Evolutionary conservation across 2,329 filamentous ascomycete genomes (phyloP).

Genomic region (Periconia macrospinosa): DNA sequence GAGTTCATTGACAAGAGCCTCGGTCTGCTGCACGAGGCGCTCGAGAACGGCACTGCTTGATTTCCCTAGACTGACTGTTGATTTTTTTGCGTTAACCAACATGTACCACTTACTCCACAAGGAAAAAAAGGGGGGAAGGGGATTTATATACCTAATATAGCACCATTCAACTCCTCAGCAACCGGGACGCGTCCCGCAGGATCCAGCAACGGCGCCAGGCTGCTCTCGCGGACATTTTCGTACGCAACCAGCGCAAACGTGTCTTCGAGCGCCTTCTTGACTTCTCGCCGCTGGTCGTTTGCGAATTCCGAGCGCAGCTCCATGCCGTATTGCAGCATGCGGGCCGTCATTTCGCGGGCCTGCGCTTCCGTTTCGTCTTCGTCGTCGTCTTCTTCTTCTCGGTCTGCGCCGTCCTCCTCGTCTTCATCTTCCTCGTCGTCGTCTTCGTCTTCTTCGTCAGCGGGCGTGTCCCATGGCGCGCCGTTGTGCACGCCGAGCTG

Average conservation of each 20-base stretch:
- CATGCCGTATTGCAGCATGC: conserved; percentile 79
- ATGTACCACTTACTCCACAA: no score
- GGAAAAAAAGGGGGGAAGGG: neutral
- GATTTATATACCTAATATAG: conserved; percentile 76
- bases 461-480: conserved; percentile 29
- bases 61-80: conserved; percentile 86
- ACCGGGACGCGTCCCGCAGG: conserved; percentile 73
- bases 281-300: conserved; percentile 68
- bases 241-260: conserved; percentile 91
- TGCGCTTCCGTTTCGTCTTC: conserved; percentile 36
- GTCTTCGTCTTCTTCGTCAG: conserved; percentile 23
- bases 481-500: conserved; percentile 45
- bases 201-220: conserved; percentile 78
- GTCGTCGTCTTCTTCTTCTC: conserved; percentile 22
- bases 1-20: conserved; percentile 80
- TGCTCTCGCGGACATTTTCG: conserved; percentile 73
- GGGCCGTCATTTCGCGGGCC: conserved; percentile 58
- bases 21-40: conserved; percentile 81
- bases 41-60: conserved; percentile 85
- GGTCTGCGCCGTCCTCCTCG: conserved; percentile 27
- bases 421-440: conserved; percentile 40
- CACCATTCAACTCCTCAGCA: conserved; percentile 91
- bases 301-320: conserved; percentile 76
- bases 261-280: conserved; percentile 74
- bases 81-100: no score